Evolutionary conservation across 2,329 filamentous ascomycete genomes (phyloP).

Genomic region (Diaporthe amygdali): DNA sequence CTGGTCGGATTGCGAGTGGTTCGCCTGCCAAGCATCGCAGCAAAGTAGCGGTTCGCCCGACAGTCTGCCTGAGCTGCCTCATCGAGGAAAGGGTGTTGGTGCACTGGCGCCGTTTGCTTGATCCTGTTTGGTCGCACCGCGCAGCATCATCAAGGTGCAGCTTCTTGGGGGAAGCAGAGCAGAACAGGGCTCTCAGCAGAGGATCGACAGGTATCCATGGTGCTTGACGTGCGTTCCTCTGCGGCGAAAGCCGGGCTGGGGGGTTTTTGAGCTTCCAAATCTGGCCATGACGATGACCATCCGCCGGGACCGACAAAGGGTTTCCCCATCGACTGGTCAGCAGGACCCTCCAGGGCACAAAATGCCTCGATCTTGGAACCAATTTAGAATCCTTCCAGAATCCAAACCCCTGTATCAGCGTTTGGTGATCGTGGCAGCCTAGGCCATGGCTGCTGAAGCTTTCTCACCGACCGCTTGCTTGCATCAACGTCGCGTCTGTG

Average conservation of each 20-base stretch:
- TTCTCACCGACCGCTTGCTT: not conserved
- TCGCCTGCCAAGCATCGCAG: constrained; percentile 10
- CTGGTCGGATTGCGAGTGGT: not conserved
- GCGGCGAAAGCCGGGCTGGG: not conserved
- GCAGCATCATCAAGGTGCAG: not conserved
- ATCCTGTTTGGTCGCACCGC: not conserved
- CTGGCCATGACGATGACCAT: not conserved
- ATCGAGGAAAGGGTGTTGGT: not conserved
- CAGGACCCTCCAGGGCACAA: not conserved
- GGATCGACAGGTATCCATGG: not conserved
- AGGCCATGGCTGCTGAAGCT: not conserved
- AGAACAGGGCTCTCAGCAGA: not conserved
- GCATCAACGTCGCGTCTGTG: constrained; percentile 2
- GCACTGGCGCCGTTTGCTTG: constrained; percentile 15
- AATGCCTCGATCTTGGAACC: constrained; percentile 9
- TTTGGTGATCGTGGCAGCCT: not conserved
- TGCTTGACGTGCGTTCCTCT: not conserved
- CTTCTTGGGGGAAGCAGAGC: not conserved
- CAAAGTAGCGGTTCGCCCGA: constrained; percentile 4
- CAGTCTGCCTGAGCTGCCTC: constrained; percentile 15
- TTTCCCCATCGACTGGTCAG: not conserved
- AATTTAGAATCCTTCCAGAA: not conserved
- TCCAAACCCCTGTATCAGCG: not conserved
- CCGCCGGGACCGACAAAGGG: not conserved
- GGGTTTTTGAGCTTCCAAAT: not conserved